Evolutionary conservation across 192 early-diverging fungal species (phyloP), one percentile per base, ranked within the genome.

Genomic region (Cetraspora pellucida): DNA sequence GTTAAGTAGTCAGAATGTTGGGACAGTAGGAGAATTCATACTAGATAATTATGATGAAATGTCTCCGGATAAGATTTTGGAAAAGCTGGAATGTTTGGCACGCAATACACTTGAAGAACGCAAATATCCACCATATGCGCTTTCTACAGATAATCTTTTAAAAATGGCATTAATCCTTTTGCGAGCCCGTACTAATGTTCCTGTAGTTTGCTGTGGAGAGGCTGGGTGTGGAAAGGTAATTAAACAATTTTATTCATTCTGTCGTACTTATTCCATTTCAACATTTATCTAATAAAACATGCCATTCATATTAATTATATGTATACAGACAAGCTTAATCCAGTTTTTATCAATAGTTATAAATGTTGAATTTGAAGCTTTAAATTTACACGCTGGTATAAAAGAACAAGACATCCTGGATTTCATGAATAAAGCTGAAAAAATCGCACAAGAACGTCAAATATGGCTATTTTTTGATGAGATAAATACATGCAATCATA

Each of bases 181-280:
- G 25, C 21, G 74, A 60, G 50, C 63, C 21, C 58, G 74, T 13
- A 60, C 74, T 16, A 61, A 45, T 19, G n/a, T 75, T 17, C 74
- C 74, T 4, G 74, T 75, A 21, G 74, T 75, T 23, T 19, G 72
- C 6, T 68, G 61, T 17, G 74, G 74, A 0, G 74, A 75, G 10
- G 74, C 74, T 10, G 74, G 74, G 17, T 75, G 74, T 43, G 74
- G 74, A 16, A 75, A 75, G 74, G 74, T 75, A 44, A 73, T 37
- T 37, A 37, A 37, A 37, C 37, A 37, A 37, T 37, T 7, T 52
- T 19, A 45, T n/a, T 45, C n/a, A 27, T 47, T 47, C 21, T 13
- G 19, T 23, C 16, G 57, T 37, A 37, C 7, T 1, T 37, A 37
- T 37, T 37, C n/a, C n/a, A n/a, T n/a, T 13, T 45, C 10, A 54